A percentile compares a stretch with the other conserved stretches of the same genome.
These are phyloP conservation scores for Xylariaceae sp. DNA, from an alignment of 2,329 filamentous ascomycete species.

Conservation along the genomic window DNA sequence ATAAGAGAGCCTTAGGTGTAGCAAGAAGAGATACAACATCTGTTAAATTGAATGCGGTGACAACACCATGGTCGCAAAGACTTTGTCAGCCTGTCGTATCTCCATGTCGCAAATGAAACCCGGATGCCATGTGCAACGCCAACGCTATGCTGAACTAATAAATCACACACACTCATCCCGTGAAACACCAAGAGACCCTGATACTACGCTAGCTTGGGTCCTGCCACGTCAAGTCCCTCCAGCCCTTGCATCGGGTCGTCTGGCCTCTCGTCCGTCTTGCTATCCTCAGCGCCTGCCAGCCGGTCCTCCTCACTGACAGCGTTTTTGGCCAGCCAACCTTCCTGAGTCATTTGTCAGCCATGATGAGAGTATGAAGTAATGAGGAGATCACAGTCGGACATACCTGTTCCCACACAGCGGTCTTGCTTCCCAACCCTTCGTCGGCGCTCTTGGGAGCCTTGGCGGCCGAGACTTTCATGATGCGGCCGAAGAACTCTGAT, in stretches of 20 bases:
- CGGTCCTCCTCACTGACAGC: constrained; percentile 79
- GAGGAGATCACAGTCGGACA: constrained; percentile 23
- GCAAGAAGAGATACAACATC: constrained; percentile 21
- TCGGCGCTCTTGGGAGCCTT: constrained; percentile 87
- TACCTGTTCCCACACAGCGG: constrained; percentile 96
- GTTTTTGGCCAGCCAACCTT: constrained; percentile 88
- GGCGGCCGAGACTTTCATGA: constrained; percentile 87
- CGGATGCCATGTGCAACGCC: constrained; percentile 25
- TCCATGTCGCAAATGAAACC: constrained; percentile 16
- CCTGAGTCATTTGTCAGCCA: constrained; percentile 49
- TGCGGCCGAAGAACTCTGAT: constrained; percentile 86
- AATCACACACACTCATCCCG: constrained; percentile 20
- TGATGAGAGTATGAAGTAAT: background rate
- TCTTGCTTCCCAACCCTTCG: constrained; percentile 87
- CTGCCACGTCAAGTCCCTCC: constrained; percentile 89
- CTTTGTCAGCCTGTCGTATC: constrained; percentile 11
- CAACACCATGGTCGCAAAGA: constrained; percentile 22
- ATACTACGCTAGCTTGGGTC: constrained; percentile 70
- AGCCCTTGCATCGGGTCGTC: constrained; percentile 94
- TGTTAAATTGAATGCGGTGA: no score
- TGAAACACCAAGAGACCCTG: constrained; percentile 6
- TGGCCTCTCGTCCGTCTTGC: constrained; percentile 46
- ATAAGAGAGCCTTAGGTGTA: constrained; percentile 16
- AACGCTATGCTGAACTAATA: constrained; percentile 30
- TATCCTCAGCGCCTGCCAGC: constrained; percentile 52